Evolutionary conservation across 306 rosid genomes (phyloP).

Genomic region (Gynostemma pentaphyllum): DNA sequence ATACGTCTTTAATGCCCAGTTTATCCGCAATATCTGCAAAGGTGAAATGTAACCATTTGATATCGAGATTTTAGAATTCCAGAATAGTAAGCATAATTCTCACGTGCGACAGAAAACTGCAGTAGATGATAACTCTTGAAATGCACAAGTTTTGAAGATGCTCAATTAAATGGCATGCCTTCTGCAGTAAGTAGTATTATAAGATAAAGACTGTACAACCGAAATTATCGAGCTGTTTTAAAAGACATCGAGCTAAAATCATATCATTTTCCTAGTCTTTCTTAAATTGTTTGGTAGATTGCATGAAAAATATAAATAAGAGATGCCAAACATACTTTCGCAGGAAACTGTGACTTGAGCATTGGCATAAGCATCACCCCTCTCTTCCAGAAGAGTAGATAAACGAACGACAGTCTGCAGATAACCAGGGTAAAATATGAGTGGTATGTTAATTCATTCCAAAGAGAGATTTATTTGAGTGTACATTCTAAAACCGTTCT

Average conservation of each 20-base stretch:
- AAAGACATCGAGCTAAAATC: not conserved
- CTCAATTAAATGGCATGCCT: not conserved
- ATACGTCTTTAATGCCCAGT: constrained; percentile 49
- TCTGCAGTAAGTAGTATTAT: not conserved
- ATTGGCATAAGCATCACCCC: constrained; percentile 67
- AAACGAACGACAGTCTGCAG: constrained; percentile 62
- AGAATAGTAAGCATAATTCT: not conserved
- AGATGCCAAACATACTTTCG: constrained; percentile 36
- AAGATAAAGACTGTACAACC: not conserved
- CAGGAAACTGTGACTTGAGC: constrained; percentile 72
- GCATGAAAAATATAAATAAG: not conserved
- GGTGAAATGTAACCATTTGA: not conserved
- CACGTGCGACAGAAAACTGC: not conserved
- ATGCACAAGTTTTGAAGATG: not conserved
- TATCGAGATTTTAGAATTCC: not conserved
- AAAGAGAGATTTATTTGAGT: not conserved
- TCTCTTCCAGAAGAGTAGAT: constrained; percentile 61
- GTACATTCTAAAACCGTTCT: not conserved
- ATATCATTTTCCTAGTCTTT: not conserved
- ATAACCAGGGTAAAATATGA: constrained; percentile 12
- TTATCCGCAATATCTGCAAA: constrained; percentile 70
- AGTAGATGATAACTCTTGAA: too few species aligned
- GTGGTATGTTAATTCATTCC: too few species aligned
- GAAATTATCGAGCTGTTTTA: not conserved
- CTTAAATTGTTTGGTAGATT: not conserved